Evolutionary conservation across 192 early-diverging fungal genomes (phyloP), one percentile per base, ranked within the genome.

Genomic region (Paraglomus brasilianum): DNA sequence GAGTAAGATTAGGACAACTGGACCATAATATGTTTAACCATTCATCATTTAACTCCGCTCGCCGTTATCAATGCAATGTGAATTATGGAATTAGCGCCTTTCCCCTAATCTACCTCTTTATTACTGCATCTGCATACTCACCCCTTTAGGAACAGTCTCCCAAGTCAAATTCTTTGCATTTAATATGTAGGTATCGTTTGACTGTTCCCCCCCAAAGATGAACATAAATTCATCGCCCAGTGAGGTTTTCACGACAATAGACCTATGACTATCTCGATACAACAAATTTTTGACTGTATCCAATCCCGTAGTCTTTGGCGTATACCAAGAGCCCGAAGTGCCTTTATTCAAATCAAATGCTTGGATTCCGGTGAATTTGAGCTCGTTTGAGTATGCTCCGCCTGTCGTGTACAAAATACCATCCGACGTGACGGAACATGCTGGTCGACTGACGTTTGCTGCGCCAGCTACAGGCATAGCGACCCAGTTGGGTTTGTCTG

Each of bases 211-310:
- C 8, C 52, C 17, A 55, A 55, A 55, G 8, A 55, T 24, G 24
- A 55, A 55, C 5, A 55, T 17, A 11, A 55, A 11, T 17, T 55
- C 52, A 6, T 55, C 17, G n/a, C 17, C 17, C n/a, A 17, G 6
- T 7, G 52, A 11, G 24, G 52, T 17, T 55, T 11, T 55, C 5
- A 7, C 52, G 24, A 8, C 8, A 6, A 55, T 55, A 11, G 52
- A 15, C 24, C 52, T 55, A 55, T 55, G 52, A 17, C 52, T 55
- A 55, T 55, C 52, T 55, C 52, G 7, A 55, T 55, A 17, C 24
- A 6, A 8, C 17, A 11, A 11, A 11, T 47, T 11, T 8, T 11
- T 11, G 15, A 47, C 8, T 47, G 46, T 11, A 47, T 15, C 17
- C 52, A 55, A 21, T 24, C n/a, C n/a, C n/a, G 17, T 55, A 21